Evolutionary conservation across 2,329 filamentous ascomycete genomes (phyloP).

Genomic region (Clathrospora elynae): DNA sequence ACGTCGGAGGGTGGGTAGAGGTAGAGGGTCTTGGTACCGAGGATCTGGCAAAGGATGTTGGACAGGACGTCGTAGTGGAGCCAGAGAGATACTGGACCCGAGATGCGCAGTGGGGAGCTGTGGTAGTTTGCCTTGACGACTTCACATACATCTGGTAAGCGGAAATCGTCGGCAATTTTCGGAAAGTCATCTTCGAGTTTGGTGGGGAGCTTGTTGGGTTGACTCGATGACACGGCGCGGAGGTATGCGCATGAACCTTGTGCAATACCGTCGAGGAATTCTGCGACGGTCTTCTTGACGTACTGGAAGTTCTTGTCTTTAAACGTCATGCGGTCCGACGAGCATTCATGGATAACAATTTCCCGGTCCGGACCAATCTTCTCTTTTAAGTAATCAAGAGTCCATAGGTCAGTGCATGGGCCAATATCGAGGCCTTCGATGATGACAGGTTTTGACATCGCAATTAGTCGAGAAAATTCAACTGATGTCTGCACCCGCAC

Average conservation of each 20-base stretch:
- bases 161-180: slow-evolving; percentile 69
- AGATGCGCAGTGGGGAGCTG: slow-evolving; percentile 79
- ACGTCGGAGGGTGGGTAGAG: slow-evolving; percentile 82
- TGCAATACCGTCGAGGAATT: slow-evolving; percentile 65
- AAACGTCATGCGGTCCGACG: slow-evolving; percentile 74
- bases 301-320: slow-evolving; percentile 83
- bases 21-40: slow-evolving; percentile 72
- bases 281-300: slow-evolving; percentile 67
- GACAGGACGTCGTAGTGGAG: slow-evolving; percentile 91
- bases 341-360: slow-evolving; percentile 75
- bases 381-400: slow-evolving; percentile 67
- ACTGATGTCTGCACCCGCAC: slow-evolving; percentile 57
- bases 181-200: slow-evolving; percentile 74
- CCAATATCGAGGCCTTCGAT: slow-evolving; percentile 71
- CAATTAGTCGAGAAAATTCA: slow-evolving; percentile 66
- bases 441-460: slow-evolving; percentile 65
- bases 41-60: slow-evolving; percentile 81
- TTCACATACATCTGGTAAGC: slow-evolving; percentile 57
- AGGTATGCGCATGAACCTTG: slow-evolving; percentile 72
- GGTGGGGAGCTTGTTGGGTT: slow-evolving; percentile 72
- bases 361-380: slow-evolving; percentile 50
- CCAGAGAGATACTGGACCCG: slow-evolving; percentile 84
- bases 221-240: slow-evolving; percentile 72
- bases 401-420: slow-evolving; percentile 70
- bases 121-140: slow-evolving; percentile 66